Conservation (phyloP, 129 eudicot genomes). For the Mikania micrantha region DNA sequence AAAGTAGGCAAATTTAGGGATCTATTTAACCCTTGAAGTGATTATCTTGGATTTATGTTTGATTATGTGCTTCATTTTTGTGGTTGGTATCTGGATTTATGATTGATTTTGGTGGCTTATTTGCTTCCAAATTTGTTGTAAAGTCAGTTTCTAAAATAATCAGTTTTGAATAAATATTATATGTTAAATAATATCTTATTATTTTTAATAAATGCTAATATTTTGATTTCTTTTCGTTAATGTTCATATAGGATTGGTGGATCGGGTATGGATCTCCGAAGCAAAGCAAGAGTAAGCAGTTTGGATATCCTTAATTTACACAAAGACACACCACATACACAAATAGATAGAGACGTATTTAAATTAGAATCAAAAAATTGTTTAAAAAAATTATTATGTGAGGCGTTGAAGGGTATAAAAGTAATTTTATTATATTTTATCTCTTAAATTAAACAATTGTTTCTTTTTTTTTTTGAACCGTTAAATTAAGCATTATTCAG, state of each 20-base stretch:
- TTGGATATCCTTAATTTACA: background rate
- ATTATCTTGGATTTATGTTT: background rate
- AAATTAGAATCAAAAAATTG: no score
- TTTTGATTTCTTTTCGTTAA: background rate
- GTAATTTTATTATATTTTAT: no score
- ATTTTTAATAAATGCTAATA: background rate
- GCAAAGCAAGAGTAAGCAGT: conserved; percentile 85
- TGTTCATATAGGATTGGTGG: conserved; percentile 73
- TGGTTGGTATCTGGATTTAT: background rate
- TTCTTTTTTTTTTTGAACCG: no score
- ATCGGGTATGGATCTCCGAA: conserved; percentile 75
- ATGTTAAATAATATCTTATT: background rate
- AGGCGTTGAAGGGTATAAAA: no score
- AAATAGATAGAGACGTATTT: no score
- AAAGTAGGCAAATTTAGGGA: background rate
- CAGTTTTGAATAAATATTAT: background rate
- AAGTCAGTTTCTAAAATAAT: background rate
- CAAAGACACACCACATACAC: no score
- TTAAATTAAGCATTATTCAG: no score
- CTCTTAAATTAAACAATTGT: no score
- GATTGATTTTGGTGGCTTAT: background rate
- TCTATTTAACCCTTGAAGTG: background rate
- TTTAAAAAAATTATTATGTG: no score
- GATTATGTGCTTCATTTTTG: no score
- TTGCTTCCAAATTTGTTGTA: background rate